A percentile compares a stretch with the other conserved stretches of the same genome.
Conservation (phyloP, 768 basidiomycete genomes). For the Kwoniella dendrophila region DNA sequence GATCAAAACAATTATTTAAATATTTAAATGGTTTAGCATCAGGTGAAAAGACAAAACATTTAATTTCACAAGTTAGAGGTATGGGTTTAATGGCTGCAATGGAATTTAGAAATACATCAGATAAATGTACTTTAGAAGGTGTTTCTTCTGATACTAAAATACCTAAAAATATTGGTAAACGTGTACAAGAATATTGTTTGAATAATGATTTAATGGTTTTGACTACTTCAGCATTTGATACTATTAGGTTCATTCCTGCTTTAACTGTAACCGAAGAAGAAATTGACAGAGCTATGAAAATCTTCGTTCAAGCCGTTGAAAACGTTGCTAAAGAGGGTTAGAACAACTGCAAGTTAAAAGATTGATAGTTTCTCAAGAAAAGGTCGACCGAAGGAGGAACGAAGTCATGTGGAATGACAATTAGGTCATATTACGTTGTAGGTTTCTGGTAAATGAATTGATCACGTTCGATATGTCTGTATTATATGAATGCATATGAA, state of each 20-base stretch:
- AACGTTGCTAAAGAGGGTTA: slow-evolving; percentile 59
- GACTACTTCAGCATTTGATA: slow-evolving; percentile 67
- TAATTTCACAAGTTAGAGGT: slow-evolving; percentile 84
- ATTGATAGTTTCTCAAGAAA: no score
- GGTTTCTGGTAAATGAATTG: no score
- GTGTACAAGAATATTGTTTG: slow-evolving; percentile 76
- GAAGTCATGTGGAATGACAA: no score
- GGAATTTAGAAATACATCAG: slow-evolving; percentile 60
- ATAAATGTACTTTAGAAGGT: slow-evolving; percentile 30
- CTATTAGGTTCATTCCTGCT: slow-evolving; percentile 89
- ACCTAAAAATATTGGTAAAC: slow-evolving; percentile 64
- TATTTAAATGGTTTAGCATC: slow-evolving; percentile 64
- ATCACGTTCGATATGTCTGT: no score
- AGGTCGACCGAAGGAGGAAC: no score
- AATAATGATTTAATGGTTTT: slow-evolving; percentile 84
- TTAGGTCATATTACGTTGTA: no score
- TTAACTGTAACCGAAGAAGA: slow-evolving; percentile 78
- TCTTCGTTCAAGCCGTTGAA: slow-evolving; percentile 63
- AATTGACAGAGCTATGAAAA: slow-evolving; percentile 62
- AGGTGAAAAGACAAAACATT: slow-evolving; percentile 61
- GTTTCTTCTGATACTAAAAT: slow-evolving; percentile 35
- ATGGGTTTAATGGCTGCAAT: slow-evolving; percentile 60
- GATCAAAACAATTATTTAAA: slow-evolving; percentile 73
- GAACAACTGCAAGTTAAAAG: no score
- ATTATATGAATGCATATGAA: no score